Evolutionary conservation across 1,284 basidiomycete species (phyloP).

Genomic region (Puccinia hordei): DNA sequence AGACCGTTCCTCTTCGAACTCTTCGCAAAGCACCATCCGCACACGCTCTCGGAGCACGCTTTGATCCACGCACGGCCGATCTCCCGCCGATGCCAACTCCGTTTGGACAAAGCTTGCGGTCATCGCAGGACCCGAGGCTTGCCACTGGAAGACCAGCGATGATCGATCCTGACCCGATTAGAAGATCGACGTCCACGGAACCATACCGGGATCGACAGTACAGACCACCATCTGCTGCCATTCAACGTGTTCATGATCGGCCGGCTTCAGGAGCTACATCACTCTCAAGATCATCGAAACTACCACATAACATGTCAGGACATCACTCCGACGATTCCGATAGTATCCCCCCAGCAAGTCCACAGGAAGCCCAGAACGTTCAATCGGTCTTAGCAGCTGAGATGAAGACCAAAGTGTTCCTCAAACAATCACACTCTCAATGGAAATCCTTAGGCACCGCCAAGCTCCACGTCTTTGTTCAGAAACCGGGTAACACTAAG

Average conservation of each 20-base stretch:
- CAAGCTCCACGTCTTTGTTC: conserved; percentile 75
- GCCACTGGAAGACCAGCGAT: background rate
- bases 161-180: background rate
- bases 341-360: background rate
- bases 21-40: conserved; percentile 48
- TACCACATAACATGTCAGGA: background rate
- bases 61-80: background rate
- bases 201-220: conserved; percentile 38
- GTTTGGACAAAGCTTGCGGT: no score
- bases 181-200: conserved; percentile 32
- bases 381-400: conserved; percentile 71
- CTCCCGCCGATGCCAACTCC: conserved; percentile 23
- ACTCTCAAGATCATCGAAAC: background rate
- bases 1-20: background rate
- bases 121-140: background rate
- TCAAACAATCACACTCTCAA: conserved; percentile 90
- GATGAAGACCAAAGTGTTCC: conserved; percentile 98
- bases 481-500: conserved; percentile 82
- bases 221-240: conserved; percentile 17
- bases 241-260: background rate
- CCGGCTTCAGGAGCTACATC: conserved; percentile 13
- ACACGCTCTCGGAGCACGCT: conserved; percentile 26
- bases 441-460: conserved; percentile 94
- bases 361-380: background rate
- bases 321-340: conserved; percentile 19